Conservation (phyloP, 352 stramenopile genomes). For the Pythium dissimile region DNA sequence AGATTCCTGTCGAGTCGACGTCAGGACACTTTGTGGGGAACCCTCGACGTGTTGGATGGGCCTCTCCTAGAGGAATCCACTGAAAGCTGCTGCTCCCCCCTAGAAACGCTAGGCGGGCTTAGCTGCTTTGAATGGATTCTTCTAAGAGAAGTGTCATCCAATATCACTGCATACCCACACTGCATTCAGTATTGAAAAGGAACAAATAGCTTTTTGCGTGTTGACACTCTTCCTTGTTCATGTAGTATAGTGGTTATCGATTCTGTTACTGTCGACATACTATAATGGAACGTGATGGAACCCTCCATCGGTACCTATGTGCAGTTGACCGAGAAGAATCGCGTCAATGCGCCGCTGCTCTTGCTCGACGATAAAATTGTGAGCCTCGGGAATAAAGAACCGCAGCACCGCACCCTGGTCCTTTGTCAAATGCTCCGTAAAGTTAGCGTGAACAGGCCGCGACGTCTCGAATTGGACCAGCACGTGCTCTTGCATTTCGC, state of each 20-base stretch:
- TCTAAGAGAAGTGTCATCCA: background rate
- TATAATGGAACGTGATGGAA: background rate
- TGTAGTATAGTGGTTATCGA: background rate
- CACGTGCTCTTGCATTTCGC: background rate
- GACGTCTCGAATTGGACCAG: background rate
- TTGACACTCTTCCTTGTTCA: too few relatives aligned
- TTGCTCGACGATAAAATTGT: slow-evolving; percentile 10
- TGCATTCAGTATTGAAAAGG: too few relatives aligned
- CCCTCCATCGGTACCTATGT: background rate
- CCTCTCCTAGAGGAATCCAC: background rate
- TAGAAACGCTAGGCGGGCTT: background rate
- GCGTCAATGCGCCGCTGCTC: slow-evolving; percentile 9
- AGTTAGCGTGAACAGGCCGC: background rate
- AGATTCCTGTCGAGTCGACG: too few relatives aligned
- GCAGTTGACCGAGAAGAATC: background rate
- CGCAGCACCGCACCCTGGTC: background rate
- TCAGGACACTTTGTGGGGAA: background rate
- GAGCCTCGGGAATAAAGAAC: background rate
- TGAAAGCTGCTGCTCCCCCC: background rate
- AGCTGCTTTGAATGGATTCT: background rate
- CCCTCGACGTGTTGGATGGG: background rate
- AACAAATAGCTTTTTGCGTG: too few relatives aligned
- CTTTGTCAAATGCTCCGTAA: background rate
- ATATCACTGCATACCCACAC: too few relatives aligned
- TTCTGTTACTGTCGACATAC: background rate